Evolutionary conservation across 257 asterid genomes (phyloP).

Genomic region (Voacanga thouarsii): DNA sequence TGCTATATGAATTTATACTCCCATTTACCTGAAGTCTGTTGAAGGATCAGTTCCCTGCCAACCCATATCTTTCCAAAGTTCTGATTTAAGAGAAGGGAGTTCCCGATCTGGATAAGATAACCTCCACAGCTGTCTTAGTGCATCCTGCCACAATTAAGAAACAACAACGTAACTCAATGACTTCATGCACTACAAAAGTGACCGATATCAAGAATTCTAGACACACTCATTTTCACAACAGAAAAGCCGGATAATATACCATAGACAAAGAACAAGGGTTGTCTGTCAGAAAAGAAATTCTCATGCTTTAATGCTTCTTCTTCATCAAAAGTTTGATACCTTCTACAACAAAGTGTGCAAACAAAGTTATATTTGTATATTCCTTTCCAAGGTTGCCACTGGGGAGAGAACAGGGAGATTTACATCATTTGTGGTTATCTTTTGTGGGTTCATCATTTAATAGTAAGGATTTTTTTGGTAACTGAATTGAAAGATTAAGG

Average conservation of each 20-base stretch:
- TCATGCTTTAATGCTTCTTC: neutral
- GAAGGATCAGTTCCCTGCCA: slow-evolving; percentile 99
- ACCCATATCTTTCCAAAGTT: slow-evolving; percentile 98
- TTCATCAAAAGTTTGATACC: neutral
- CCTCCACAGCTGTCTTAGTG: slow-evolving; percentile 87
- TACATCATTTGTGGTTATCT: too few species aligned
- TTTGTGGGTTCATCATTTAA: too few species aligned
- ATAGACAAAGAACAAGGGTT: neutral
- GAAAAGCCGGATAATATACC: neutral
- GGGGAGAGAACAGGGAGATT: too few species aligned
- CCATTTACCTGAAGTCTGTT: slow-evolving; percentile 85
- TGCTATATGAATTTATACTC: slow-evolving; percentile 5
- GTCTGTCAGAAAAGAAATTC: neutral
- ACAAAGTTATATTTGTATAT: too few species aligned
- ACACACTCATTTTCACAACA: neutral
- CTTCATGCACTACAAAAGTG: neutral
- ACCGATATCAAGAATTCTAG: neutral
- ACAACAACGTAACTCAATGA: neutral
- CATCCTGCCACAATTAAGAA: slow-evolving; percentile 53
- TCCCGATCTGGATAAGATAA: slow-evolving; percentile 76
- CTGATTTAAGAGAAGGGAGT: slow-evolving; percentile 87
- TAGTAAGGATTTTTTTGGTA: too few species aligned
- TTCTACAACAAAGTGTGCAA: too few species aligned
- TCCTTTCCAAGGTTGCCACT: too few species aligned
- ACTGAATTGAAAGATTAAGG: too few species aligned